Conservation (phyloP, 2,329 filamentous ascomycete species). For the Chaetomium olivaceum region DNA sequence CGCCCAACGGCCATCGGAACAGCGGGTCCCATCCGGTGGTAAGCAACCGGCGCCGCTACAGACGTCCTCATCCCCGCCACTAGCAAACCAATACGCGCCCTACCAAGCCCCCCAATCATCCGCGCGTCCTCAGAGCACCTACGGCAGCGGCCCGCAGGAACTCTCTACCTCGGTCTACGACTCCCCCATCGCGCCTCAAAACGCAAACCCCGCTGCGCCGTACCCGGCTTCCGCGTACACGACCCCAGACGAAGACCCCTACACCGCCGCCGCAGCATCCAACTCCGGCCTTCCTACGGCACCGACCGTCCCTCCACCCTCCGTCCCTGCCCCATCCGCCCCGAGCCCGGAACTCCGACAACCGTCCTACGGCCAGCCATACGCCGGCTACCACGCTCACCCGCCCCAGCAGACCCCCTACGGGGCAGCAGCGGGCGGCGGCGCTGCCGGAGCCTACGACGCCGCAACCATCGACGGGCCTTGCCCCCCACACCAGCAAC, state of each 20-base stretch:
- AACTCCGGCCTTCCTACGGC: slow-evolving; percentile 36
- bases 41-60: slow-evolving; percentile 53
- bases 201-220: slow-evolving; percentile 45
- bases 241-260: slow-evolving; percentile 46
- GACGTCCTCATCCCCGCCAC: slow-evolving; percentile 54
- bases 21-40: slow-evolving; percentile 49
- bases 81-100: slow-evolving; percentile 49
- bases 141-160: slow-evolving; percentile 69
- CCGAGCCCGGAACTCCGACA: slow-evolving; percentile 31
- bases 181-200: slow-evolving; percentile 63
- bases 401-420: slow-evolving; percentile 1
- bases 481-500: too few relatives aligned
- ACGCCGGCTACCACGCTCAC: slow-evolving; percentile 38
- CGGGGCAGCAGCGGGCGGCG: background rate
- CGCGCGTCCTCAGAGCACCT: slow-evolving; percentile 66
- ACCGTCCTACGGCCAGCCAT: slow-evolving; percentile 47
- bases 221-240: slow-evolving; percentile 52
- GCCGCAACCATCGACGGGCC: background rate
- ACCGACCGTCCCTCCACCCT: slow-evolving; percentile 31
- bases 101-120: slow-evolving; percentile 47
- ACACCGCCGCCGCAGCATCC: slow-evolving; percentile 36
- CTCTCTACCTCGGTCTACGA: slow-evolving; percentile 77
- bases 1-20: slow-evolving; percentile 54
- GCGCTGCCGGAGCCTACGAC: background rate
- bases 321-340: slow-evolving; percentile 36